phyloP scores from a whole-genome alignment of 495 filamentous ascomycete genomes.

The Acidomyces sp. region DNA sequence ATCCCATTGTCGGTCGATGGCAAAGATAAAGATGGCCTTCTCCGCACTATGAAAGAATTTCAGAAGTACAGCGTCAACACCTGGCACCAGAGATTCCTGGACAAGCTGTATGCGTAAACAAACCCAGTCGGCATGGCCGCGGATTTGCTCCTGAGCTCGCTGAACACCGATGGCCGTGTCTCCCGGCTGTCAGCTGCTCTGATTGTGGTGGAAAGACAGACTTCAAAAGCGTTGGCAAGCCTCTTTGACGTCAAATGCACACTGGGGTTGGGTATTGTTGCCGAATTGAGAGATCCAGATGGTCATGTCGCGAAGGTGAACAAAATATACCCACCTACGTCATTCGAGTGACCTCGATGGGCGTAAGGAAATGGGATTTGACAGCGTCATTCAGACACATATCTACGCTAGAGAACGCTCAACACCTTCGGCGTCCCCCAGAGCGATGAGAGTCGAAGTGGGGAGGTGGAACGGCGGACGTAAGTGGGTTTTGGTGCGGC shows the following conservation, averaged over 20 bases:
- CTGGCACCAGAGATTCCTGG: conserved; percentile 90
- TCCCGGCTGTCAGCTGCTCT: conserved; percentile 83
- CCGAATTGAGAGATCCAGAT: no score
- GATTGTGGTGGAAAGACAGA: conserved; percentile 71
- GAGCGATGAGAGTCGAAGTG: no score
- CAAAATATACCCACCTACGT: no score
- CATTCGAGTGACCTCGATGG: no score
- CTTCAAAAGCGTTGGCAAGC: conserved; percentile 50
- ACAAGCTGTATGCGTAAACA: conserved; percentile 57
- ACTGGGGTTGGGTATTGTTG: no score
- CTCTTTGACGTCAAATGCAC: conserved; percentile 65
- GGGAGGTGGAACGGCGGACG: no score
- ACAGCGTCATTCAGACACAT: no score
- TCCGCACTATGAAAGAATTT: conserved; percentile 50
- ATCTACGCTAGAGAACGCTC: no score
- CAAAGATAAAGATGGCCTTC: conserved; percentile 55
- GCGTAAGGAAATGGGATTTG: no score
- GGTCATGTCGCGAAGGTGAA: no score
- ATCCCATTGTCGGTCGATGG: conserved; percentile 53
- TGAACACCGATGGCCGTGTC: conserved; percentile 88
- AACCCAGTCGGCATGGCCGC: conserved; percentile 58
- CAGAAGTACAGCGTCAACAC: conserved; percentile 83
- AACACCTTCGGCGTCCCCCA: no score
- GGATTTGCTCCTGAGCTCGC: conserved; percentile 63
- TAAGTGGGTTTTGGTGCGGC: no score